Percentiles rank a stretch among this genome's conserved stretches.
phyloP scores from a whole-genome alignment of 768 basidiomycete species.

The Leccinum imitatum region DNA sequence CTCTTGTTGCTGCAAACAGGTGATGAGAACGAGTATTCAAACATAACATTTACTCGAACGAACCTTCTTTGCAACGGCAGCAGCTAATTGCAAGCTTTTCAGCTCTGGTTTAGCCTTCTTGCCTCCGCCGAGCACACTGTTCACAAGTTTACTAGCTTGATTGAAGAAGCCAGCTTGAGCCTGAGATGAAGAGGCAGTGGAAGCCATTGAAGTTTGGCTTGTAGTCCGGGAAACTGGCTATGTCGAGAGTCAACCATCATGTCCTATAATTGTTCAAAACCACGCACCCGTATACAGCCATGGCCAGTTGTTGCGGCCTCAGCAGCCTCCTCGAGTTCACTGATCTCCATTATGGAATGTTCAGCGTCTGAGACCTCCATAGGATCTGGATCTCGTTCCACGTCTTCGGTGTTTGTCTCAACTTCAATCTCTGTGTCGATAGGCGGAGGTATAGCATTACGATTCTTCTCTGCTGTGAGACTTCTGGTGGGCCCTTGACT shows the following conservation, averaged over 20 bases:
- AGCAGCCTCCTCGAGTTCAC: conserved; percentile 41
- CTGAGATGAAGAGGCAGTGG: conserved; percentile 37
- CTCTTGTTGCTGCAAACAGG: conserved; percentile 73
- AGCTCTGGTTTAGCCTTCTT: conserved; percentile 77
- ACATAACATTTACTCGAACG: conserved; percentile 12
- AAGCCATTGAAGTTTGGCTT: conserved; percentile 57
- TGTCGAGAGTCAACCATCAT: conserved; percentile 10
- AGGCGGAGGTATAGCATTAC: background rate
- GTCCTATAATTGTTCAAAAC: background rate
- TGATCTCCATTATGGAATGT: conserved; percentile 29
- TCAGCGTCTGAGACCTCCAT: conserved; percentile 39
- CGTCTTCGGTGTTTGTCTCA: conserved; percentile 12
- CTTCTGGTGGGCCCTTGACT: conserved; percentile 42
- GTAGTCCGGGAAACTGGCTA: conserved; percentile 39
- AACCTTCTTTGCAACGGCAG: conserved; percentile 86
- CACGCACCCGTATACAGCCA: conserved; percentile 43
- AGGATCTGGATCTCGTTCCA: conserved; percentile 12
- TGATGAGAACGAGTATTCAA: conserved; percentile 6
- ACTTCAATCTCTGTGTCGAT: conserved; percentile 14
- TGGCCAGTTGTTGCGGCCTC: conserved; percentile 39
- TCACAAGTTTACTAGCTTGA: conserved; percentile 69
- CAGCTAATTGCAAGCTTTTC: conserved; percentile 81
- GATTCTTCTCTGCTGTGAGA: conserved; percentile 16
- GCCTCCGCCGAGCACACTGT: conserved; percentile 60
- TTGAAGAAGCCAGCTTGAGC: conserved; percentile 63